Evolutionary conservation across 2,329 filamentous ascomycete genomes (phyloP).

Genomic region (Talaromyces sp.): DNA sequence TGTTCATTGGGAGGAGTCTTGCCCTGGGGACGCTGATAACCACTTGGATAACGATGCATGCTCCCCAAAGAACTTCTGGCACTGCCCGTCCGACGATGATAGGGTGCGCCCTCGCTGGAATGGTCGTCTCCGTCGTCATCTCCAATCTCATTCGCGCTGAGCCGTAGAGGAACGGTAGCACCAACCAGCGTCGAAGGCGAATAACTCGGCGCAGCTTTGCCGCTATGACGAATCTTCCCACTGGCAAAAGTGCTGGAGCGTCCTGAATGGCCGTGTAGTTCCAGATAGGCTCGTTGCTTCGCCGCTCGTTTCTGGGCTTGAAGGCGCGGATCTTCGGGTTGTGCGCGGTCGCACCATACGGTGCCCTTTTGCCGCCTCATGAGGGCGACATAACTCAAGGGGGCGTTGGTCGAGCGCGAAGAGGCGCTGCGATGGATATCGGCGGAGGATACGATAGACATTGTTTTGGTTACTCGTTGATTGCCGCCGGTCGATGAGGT

Average conservation of each 20-base stretch:
- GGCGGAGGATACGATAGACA: conserved; percentile 25
- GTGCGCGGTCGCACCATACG: conserved; percentile 94
- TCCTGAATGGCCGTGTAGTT: conserved; percentile 66
- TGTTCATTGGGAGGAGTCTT: conserved; percentile 51
- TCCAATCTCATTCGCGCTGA: conserved; percentile 94
- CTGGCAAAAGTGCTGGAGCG: conserved; percentile 61
- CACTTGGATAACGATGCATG: conserved; percentile 43
- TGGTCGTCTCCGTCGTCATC: conserved; percentile 68
- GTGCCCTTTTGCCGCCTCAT: conserved; percentile 96
- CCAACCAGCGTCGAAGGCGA: conserved; percentile 70
- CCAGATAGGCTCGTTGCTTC: conserved; percentile 78
- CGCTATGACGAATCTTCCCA: conserved; percentile 85
- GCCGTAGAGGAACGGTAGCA: conserved; percentile 79
- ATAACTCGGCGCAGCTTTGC: conserved; percentile 72
- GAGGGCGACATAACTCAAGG: conserved; percentile 87
- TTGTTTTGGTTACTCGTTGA: conserved; percentile 25
- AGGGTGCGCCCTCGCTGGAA: conserved; percentile 30
- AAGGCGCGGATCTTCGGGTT: conserved; percentile 83
- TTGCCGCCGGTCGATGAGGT: conserved; percentile 40
- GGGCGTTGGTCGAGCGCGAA: conserved; percentile 64
- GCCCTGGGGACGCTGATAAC: conserved; percentile 40
- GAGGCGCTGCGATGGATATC: conserved; percentile 70
- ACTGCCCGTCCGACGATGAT: conserved; percentile 53
- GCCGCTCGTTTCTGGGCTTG: conserved; percentile 79
- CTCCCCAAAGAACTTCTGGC: conserved; percentile 56